Evolutionary conservation across 345 rosid genomes (phyloP).

Genomic region (Syzygium jambos): DNA sequence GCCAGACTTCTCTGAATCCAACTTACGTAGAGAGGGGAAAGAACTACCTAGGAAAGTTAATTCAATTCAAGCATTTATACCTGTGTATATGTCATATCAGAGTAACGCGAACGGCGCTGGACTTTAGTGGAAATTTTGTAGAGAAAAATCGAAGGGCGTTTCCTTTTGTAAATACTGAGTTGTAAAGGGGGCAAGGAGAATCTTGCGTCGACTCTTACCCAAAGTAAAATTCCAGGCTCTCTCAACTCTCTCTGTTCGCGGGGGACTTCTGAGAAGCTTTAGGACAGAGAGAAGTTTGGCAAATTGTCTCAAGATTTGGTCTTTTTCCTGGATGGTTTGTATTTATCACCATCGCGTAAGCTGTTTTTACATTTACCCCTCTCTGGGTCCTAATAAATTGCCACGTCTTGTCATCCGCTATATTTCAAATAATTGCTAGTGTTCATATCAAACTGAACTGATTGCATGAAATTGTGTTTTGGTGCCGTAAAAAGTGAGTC

Average conservation of each 20-base stretch:
- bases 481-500: neutral
- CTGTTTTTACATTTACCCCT: neutral
- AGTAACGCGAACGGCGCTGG: neutral
- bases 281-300: neutral
- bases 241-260: neutral
- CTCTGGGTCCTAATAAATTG: neutral
- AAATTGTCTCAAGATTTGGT: neutral
- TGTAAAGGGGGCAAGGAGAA: constrained; percentile 11
- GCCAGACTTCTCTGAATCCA: neutral
- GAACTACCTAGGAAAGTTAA: neutral
- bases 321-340: neutral
- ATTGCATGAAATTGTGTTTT: neutral
- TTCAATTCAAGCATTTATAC: neutral
- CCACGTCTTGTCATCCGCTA: neutral
- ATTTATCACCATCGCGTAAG: neutral
- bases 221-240: neutral
- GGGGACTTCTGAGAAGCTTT: neutral
- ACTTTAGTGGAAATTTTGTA: constrained; percentile 33
- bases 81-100: neutral
- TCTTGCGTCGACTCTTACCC: neutral
- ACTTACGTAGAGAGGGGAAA: neutral
- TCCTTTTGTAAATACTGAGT: constrained; percentile 51
- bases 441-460: neutral
- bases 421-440: neutral
- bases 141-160: constrained; percentile 25